Evolutionary conservation across 352 stramenopile species (phyloP).

Genomic region (Aphanomyces euteiches): DNA sequence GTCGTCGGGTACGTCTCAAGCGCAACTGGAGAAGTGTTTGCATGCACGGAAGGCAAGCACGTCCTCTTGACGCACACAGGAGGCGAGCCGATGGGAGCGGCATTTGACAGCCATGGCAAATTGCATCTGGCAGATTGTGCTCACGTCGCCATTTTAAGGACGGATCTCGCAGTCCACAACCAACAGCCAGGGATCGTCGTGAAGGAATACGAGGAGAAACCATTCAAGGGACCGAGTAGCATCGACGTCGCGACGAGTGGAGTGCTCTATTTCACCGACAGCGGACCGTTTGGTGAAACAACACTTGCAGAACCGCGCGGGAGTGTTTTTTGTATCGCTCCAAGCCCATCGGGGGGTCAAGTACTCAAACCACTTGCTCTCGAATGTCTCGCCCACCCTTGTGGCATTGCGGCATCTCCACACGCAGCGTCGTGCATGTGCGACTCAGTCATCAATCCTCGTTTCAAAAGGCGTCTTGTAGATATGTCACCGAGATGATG

Average conservation of each 20-base stretch:
- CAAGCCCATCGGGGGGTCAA: conserved; percentile 62
- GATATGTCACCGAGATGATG: conserved; percentile 64
- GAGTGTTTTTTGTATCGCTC: conserved; percentile 71
- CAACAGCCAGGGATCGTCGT: conserved; percentile 69
- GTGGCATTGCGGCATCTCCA: conserved; percentile 46
- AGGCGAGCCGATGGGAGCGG: conserved; percentile 59
- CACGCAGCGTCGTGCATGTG: conserved; percentile 24
- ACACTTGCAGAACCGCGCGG: conserved; percentile 73
- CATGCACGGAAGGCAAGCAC: conserved; percentile 45
- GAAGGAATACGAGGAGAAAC: conserved; percentile 75
- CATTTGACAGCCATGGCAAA: conserved; percentile 55
- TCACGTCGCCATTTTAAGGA: conserved; percentile 63
- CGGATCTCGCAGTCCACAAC: conserved; percentile 43
- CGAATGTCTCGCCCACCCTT: conserved; percentile 79
- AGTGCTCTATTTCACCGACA: conserved; percentile 80
- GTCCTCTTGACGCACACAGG: conserved; percentile 56
- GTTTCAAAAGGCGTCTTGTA: conserved; percentile 32
- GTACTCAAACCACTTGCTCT: conserved; percentile 65
- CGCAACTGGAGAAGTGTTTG: conserved; percentile 63
- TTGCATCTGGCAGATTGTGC: conserved; percentile 71
- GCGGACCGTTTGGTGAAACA: conserved; percentile 76
- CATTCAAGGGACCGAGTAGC: conserved; percentile 66
- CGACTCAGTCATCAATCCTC: not conserved
- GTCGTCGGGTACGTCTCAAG: conserved; percentile 71
- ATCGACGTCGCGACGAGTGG: conserved; percentile 50